Evolutionary conservation across 208 protist species (phyloP), one percentile per base, ranked within the genome.

Genomic region (Kentomonas sorsogonicus): DNA sequence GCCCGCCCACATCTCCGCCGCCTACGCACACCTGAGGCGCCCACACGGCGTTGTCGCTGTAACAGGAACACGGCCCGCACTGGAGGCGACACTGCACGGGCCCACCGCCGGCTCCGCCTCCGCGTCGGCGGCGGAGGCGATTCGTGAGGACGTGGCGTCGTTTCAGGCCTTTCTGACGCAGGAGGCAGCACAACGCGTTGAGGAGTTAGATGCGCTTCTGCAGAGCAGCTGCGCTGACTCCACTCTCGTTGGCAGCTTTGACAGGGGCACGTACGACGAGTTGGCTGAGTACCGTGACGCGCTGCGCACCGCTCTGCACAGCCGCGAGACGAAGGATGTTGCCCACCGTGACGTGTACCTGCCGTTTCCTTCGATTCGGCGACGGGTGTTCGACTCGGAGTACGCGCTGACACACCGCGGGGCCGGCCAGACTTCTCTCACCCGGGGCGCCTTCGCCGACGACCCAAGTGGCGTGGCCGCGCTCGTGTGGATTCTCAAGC

Each of bases 41-140:
- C 73, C 79, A 0, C 80, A 94, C 63, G 87, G 87, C 18, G 87
- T 94, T 23, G 50, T 94, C 6, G 78, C 73, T 0, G 76, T 94
- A 1, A 36, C 88, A 7, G 87, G 87, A 18, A n/a, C n/a, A n/a
- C 7, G 27, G 18, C 7, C 13, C 20, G 22, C 23, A 20, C 69
- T 79, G 47, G 51, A 43, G 22, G 41, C 53, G 1, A 48, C 67
- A 0, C 34, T 76, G 11, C 34, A 50, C 0, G 74, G 89, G 20
- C 69, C 54, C 5, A 79, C 77, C 1, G 80, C 87, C 9, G 22
- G 23, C 13, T 52, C 6, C n/a, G n/a, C n/a, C n/a, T n/a, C n/a
- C n/a, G 61, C 57, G 11, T 77, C 69, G 66, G 86, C 75, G 0
- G 55, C 54, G 7, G 54, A 39, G 11, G 77, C 46, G 46, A 11